Conservation (phyloP, 179 eudicot genomes). For the Patellifolia procumbens region DNA sequence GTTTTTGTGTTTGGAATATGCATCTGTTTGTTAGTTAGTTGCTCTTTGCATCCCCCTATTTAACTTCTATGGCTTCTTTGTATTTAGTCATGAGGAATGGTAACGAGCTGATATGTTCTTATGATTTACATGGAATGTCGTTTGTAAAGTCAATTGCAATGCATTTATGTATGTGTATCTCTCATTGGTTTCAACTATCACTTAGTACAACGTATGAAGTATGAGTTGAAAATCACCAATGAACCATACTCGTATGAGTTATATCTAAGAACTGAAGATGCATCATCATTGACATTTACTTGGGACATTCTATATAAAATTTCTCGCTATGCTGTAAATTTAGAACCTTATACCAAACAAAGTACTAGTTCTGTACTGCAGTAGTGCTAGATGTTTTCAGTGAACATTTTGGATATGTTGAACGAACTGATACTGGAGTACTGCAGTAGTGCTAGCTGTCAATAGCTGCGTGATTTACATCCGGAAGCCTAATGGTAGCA, state of each 20-base stretch:
- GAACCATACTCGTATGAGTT: neutral
- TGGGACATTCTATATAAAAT: neutral
- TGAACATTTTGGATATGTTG: too few species aligned
- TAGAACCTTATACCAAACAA: neutral
- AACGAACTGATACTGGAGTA: neutral
- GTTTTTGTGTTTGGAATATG: neutral
- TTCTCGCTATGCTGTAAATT: neutral
- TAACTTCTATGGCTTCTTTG: neutral
- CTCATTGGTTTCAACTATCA: neutral
- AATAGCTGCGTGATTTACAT: neutral
- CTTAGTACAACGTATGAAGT: neutral
- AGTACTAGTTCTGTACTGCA: too few species aligned
- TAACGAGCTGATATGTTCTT: neutral
- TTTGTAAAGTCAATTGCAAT: too few species aligned
- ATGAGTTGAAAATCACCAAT: neutral
- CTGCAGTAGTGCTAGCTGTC: neutral
- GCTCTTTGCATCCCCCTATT: neutral
- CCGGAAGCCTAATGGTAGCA: neutral
- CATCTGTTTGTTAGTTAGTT: neutral
- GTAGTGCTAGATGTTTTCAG: neutral
- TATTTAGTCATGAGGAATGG: neutral
- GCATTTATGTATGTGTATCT: neutral
- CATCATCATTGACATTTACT: neutral
- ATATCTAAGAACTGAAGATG: neutral
- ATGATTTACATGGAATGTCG: too few species aligned